Evolutionary conservation across 345 rosid genomes (phyloP).

Genomic region (Lagerstroemia speciosa): DNA sequence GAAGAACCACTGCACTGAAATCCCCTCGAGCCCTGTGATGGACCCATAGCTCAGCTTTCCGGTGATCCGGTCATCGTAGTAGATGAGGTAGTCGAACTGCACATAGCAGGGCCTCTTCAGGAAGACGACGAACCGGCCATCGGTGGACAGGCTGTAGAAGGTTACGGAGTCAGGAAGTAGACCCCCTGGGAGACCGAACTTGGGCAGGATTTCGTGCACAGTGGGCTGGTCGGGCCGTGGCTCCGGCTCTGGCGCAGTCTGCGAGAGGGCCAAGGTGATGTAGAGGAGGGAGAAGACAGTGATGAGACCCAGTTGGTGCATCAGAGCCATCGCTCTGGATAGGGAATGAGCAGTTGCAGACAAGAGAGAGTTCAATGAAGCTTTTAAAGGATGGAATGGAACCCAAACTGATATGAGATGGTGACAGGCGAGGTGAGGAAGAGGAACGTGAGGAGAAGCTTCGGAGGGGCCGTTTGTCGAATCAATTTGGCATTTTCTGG

Average conservation of each 20-base stretch:
- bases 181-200: conserved; percentile 83
- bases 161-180: conserved; percentile 57
- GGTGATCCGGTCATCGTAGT: conserved; percentile 54
- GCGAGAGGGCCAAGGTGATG: conserved; percentile 12
- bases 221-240: conserved; percentile 17
- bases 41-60: conserved; percentile 71
- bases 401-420: neutral
- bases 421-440: neutral
- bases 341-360: neutral
- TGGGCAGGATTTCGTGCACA: conserved; percentile 75
- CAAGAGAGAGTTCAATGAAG: neutral
- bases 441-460: conserved; percentile 2
- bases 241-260: neutral
- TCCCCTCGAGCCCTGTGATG: conserved; percentile 64
- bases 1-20: conserved; percentile 64
- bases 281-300: conserved; percentile 13
- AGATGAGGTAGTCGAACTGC: conserved; percentile 75
- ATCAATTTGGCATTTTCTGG: neutral
- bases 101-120: conserved; percentile 49
- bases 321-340: neutral
- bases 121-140: conserved; percentile 51
- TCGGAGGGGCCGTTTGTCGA: neutral
- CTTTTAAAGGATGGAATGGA: neutral
- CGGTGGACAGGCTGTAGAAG: conserved; percentile 48
- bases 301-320: conserved; percentile 13